phyloP scores from a whole-genome alignment of 2,329 filamentous ascomycete genomes.

The Eurotiales sp. region DNA sequence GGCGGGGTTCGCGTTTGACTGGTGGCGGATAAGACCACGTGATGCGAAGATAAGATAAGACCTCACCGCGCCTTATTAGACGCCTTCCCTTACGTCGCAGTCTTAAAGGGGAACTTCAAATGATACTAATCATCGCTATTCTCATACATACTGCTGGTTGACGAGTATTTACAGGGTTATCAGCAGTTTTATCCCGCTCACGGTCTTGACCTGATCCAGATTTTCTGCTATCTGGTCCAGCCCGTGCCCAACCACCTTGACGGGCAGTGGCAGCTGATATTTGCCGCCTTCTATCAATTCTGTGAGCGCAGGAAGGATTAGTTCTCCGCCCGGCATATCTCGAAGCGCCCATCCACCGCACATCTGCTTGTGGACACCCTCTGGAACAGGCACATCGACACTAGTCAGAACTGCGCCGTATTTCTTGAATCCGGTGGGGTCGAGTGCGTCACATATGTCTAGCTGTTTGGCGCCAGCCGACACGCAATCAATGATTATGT shows the following conservation, averaged over 20 bases:
- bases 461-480: slow-evolving; percentile 20
- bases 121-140: too few species aligned
- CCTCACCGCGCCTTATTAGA: not conserved
- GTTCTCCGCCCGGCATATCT: slow-evolving; percentile 19
- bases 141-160: too few species aligned
- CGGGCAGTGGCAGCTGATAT: slow-evolving; percentile 26
- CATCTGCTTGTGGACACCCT: slow-evolving; percentile 21
- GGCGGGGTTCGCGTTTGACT: slow-evolving; percentile 19
- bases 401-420: slow-evolving; percentile 30
- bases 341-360: slow-evolving; percentile 24
- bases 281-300: slow-evolving; percentile 23
- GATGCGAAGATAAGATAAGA: not conserved
- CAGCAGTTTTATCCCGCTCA: slow-evolving; percentile 30
- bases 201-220: slow-evolving; percentile 24
- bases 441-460: slow-evolving; percentile 25
- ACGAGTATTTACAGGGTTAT: slow-evolving; percentile 31
- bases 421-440: slow-evolving; percentile 23
- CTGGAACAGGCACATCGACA: slow-evolving; percentile 21
- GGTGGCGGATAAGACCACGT: not conserved
- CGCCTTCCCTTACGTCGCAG: too few species aligned
- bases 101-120: too few species aligned
- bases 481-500: slow-evolving; percentile 34
- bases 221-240: slow-evolving; percentile 21
- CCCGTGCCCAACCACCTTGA: slow-evolving; percentile 26
- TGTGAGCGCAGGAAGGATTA: slow-evolving; percentile 19